Conservation (phyloP, 345 rosid species). For the Sapria himalayana region DNA sequence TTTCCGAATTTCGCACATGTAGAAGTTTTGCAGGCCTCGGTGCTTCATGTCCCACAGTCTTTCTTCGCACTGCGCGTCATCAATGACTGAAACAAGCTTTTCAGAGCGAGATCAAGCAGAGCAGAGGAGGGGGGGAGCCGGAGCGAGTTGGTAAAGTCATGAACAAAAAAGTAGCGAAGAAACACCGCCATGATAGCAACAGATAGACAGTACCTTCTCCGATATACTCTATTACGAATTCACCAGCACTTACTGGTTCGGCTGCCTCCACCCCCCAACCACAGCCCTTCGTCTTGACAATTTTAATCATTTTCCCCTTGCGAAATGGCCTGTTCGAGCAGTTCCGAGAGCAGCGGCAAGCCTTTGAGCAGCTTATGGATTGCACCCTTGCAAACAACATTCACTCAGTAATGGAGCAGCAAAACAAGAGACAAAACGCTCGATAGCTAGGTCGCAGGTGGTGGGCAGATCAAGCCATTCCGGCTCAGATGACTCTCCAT, state of each 20-base stretch:
- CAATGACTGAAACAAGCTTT: slow-evolving; percentile 65
- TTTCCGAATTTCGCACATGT: slow-evolving; percentile 93
- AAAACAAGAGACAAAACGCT: no score
- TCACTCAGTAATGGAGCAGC: no score
- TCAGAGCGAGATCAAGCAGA: no score
- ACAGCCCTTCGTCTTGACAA: slow-evolving; percentile 57
- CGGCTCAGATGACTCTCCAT: no score
- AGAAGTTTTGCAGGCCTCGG: slow-evolving; percentile 56
- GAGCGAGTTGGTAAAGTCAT: no score
- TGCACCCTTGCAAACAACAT: slow-evolving; percentile 80
- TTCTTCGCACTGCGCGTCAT: slow-evolving; percentile 69
- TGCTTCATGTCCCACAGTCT: slow-evolving; percentile 99
- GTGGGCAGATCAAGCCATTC: no score
- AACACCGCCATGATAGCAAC: no score
- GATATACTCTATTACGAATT: slow-evolving; percentile 70
- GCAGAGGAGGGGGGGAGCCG: no score
- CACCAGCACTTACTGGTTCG: slow-evolving; percentile 53
- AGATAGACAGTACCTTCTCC: slow-evolving; percentile 67
- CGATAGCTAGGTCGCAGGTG: no score
- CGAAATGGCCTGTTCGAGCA: slow-evolving; percentile 92
- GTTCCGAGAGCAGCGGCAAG: slow-evolving; percentile 58
- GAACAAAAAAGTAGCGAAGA: no score
- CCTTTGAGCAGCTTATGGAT: slow-evolving; percentile 77
- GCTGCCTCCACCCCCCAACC: slow-evolving; percentile 98
- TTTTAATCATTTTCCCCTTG: slow-evolving; percentile 64